phyloP scores from a whole-genome alignment of 805 yeast genomes.

The Pichia exigua region DNA sequence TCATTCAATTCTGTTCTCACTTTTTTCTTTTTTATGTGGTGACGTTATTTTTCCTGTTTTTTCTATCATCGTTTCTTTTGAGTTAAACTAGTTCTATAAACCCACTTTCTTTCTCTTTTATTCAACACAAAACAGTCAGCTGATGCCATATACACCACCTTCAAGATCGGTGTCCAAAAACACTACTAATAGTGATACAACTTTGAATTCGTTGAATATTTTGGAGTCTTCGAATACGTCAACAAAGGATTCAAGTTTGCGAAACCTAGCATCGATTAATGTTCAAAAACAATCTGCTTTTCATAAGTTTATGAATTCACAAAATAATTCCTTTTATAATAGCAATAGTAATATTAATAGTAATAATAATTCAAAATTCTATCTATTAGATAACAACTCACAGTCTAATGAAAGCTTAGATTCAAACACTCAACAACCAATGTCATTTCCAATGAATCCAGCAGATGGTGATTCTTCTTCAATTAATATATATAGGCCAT shows the following conservation, averaged over 20 bases:
- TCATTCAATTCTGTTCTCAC: background rate
- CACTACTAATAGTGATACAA: background rate
- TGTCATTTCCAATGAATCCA: background rate
- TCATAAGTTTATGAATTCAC: conserved; percentile 6
- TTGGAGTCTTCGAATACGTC: background rate
- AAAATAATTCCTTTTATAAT: conserved; percentile 2
- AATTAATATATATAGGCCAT: background rate
- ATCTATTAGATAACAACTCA: conserved; percentile 10
- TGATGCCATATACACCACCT: conserved; percentile 1
- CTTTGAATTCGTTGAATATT: background rate
- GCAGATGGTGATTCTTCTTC: background rate
- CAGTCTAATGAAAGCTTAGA: conserved; percentile 9
- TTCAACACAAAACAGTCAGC: too few relatives aligned
- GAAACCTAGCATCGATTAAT: background rate
- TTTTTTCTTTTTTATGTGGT: background rate
- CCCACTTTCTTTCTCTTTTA: too few relatives aligned
- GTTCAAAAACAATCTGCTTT: conserved; percentile 2
- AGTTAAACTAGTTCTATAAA: too few relatives aligned
- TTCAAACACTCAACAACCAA: background rate
- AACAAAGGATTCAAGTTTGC: background rate
- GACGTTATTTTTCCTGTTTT: too few relatives aligned
- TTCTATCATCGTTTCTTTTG: background rate
- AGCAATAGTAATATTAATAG: background rate
- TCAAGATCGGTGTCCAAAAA: background rate
- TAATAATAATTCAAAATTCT: conserved; percentile 7